These are phyloP conservation scores for Coccomyxa subellipsoidea DNA, from an alignment of 163 green algal species.

Conservation along the genomic window DNA sequence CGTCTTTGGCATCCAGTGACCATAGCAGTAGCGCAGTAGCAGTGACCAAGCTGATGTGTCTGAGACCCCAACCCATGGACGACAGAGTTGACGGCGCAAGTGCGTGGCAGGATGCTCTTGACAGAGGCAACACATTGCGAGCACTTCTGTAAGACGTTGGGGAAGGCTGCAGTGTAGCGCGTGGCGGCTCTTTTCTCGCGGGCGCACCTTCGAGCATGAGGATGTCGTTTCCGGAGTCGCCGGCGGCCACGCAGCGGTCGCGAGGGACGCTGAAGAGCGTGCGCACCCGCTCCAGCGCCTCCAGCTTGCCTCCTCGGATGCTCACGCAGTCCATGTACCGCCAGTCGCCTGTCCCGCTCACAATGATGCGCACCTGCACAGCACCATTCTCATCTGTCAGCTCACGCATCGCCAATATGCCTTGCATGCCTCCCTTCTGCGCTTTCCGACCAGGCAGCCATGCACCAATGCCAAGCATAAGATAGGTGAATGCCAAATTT, in stretches of 20 bases:
- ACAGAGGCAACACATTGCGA: no score
- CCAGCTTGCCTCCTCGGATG: slow-evolving; percentile 72
- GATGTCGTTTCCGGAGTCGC: slow-evolving; percentile 87
- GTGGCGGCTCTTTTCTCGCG: no score
- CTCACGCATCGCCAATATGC: not conserved
- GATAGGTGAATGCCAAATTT: no score
- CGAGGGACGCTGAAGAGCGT: slow-evolving; percentile 54
- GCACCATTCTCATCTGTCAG: not conserved
- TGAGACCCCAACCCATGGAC: no score
- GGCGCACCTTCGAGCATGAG: slow-evolving; percentile 72
- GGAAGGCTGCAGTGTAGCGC: no score
- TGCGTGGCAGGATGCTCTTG: no score
- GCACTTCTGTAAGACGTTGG: no score
- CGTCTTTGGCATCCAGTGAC: no score
- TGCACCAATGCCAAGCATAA: no score
- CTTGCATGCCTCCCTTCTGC: not conserved
- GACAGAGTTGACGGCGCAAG: no score
- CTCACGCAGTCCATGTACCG: slow-evolving; percentile 85
- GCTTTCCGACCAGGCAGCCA: not conserved
- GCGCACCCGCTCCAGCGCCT: slow-evolving; percentile 83
- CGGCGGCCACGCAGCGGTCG: slow-evolving; percentile 70
- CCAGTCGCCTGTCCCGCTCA: slow-evolving; percentile 74
- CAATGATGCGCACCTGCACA: slow-evolving; percentile 72
- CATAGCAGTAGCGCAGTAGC: no score
- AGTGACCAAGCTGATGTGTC: no score